Percentiles rank a stretch among this genome's conserved stretches.
These are phyloP conservation scores for Hyphodiscus sp. DNA, from an alignment of 2,329 filamentous ascomycete genomes.

Conservation along the genomic window DNA sequence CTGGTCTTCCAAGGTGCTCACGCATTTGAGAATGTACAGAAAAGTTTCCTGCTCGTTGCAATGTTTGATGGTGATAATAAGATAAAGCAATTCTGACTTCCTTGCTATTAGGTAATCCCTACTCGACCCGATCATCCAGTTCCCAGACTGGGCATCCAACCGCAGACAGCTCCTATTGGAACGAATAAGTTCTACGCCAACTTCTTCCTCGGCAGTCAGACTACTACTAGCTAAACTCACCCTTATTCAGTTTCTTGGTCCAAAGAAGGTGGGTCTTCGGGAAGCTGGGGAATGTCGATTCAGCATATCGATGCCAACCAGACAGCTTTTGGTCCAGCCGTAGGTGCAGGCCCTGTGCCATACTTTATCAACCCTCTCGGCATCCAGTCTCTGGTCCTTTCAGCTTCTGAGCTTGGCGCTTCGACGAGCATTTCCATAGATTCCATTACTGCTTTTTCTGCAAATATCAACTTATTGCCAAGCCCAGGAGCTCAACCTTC, in stretches of 20 bases:
- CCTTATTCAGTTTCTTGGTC: slow-evolving; percentile 68
- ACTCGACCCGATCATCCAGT: slow-evolving; percentile 52
- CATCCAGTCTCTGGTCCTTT: slow-evolving; percentile 74
- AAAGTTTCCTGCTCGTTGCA: no score
- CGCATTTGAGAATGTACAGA: no score
- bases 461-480: slow-evolving; percentile 60
- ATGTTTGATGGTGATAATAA: no score
- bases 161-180: slow-evolving; percentile 42
- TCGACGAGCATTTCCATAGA: slow-evolving; percentile 51
- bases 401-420: slow-evolving; percentile 64
- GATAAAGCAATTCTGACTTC: no score
- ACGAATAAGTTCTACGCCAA: slow-evolving; percentile 83
- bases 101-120: slow-evolving; percentile 31
- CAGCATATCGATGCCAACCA: slow-evolving; percentile 66
- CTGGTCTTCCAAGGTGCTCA: no score
- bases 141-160: slow-evolving; percentile 42
- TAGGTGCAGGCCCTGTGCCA: slow-evolving; percentile 49
- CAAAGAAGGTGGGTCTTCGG: slow-evolving; percentile 52
- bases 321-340: slow-evolving; percentile 57
- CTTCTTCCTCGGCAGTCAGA: slow-evolving; percentile 70
- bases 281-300: slow-evolving; percentile 72
- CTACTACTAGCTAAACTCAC: slow-evolving; percentile 63
- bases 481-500: slow-evolving; percentile 46
- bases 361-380: slow-evolving; percentile 80
- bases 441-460: slow-evolving; percentile 51